These are phyloP conservation scores for Lyophyllum atratum DNA, from an alignment of 768 basidiomycete species.

Conservation along the genomic window DNA sequence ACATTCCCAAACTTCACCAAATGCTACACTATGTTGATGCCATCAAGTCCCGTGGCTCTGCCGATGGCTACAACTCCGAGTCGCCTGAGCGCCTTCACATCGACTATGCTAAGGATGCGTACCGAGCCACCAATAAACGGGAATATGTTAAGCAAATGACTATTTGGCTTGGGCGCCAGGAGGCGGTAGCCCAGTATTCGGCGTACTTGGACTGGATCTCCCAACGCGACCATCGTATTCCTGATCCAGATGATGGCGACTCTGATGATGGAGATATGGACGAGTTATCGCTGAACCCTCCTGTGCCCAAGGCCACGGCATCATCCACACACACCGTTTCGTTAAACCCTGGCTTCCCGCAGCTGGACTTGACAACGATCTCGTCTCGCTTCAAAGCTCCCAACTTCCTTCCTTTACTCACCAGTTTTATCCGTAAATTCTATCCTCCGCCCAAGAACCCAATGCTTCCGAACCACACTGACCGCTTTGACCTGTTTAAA, in stretches of 20 bases:
- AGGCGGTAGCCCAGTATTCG: slow-evolving; percentile 17
- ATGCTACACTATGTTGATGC: slow-evolving; percentile 28
- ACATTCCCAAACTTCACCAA: slow-evolving; percentile 36
- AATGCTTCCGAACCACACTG: not conserved
- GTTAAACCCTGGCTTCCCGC: too few species aligned
- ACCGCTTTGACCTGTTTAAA: not conserved
- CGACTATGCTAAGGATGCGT: slow-evolving; percentile 35
- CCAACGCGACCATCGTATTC: not conserved
- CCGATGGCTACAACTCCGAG: slow-evolving; percentile 31
- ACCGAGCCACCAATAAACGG: slow-evolving; percentile 21
- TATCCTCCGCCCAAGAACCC: not conserved
- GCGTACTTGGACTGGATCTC: slow-evolving; percentile 9
- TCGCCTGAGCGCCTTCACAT: slow-evolving; percentile 37
- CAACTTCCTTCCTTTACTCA: slow-evolving; percentile 1
- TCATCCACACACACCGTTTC: too few species aligned
- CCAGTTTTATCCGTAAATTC: not conserved
- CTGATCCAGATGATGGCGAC: not conserved
- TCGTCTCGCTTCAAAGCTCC: not conserved
- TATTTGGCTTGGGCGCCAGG: slow-evolving; percentile 19
- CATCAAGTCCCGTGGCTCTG: slow-evolving; percentile 25
- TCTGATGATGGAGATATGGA: too few species aligned
- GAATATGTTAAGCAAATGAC: slow-evolving; percentile 32
- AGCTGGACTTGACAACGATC: not conserved
- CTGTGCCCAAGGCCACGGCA: too few species aligned
- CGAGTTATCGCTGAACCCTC: too few species aligned